A percentile compares a stretch with the other conserved stretches of the same genome.
Evolutionary conservation across 108 stramenopile species (phyloP).

Genomic region (Epipyxis sp.): DNA sequence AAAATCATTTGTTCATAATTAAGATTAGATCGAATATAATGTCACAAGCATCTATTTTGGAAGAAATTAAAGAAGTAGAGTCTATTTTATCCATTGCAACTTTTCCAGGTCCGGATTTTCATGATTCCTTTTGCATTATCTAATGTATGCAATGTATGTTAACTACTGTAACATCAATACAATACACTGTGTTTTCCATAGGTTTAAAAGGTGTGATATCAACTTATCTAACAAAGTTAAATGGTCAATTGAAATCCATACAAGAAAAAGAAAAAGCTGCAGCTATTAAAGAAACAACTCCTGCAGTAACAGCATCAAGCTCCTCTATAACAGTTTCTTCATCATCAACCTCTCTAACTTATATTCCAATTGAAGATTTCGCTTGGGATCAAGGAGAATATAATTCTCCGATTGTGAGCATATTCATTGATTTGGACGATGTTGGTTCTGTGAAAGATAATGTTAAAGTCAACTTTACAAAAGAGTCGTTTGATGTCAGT

Average conservation of each 20-base stretch:
- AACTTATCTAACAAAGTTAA: no score
- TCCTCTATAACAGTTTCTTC: not conserved
- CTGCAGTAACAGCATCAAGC: not conserved
- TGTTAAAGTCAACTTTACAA: constrained; percentile 42
- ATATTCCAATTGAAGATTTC: constrained; percentile 39
- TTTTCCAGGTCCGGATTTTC: not conserved
- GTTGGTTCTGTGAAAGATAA: constrained; percentile 50
- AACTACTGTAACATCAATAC: no score
- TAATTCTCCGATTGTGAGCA: constrained; percentile 50
- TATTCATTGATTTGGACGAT: constrained; percentile 52
- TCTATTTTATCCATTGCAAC: not conserved
- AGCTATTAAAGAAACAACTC: not conserved
- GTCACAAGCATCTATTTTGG: not conserved
- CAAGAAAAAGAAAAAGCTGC: not conserved
- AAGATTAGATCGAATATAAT: no score
- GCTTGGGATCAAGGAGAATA: constrained; percentile 56
- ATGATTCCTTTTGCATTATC: no score
- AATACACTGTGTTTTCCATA: no score
- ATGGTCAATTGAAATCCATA: not conserved
- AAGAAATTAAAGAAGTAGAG: not conserved
- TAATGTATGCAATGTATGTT: no score
- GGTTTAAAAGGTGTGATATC: no score
- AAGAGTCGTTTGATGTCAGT: constrained; percentile 44
- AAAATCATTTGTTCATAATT: no score
- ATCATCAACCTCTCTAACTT: constrained; percentile 12